Evolutionary conservation across 1,284 basidiomycete species (phyloP), one percentile per base, ranked within the genome.

Genomic region (Phaffia rhodozyma): DNA sequence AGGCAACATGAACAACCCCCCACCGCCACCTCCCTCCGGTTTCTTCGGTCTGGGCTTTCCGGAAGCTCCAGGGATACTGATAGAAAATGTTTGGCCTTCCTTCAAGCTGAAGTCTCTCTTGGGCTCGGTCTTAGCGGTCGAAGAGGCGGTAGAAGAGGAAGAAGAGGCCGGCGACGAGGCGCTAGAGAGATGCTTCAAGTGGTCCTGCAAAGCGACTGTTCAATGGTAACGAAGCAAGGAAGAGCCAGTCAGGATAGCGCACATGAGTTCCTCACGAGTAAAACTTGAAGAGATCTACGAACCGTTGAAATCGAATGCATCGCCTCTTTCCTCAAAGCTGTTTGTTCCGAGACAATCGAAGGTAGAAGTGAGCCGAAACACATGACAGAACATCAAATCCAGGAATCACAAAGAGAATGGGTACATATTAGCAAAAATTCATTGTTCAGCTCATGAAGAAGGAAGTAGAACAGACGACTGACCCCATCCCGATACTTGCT

Each of bases 91-190:
- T 73, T 98, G 89, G 20, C 96, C 96, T 71, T 93, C 91, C 73
- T 97, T 97, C 69, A 98, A 78, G 47, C 86, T 88, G 74, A 96
- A 97, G 72, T 98, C 94, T 74, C 90, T 89, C 79, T 91, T 91
- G 1, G 88, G 90, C 1, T 86, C 89, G 3, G 81, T 72, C 21
- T 89, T 86, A 66, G 74, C 72, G 20, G 70, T 48, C 5, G 73
- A 70, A 51, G 69, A 69, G 3, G 69, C n/a, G 30, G 59, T 48
- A 61, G 69, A 56, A 83, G 67, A 69, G 83, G 83, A 20, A 84
- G 82, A 51, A 83, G 84, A 60, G 51, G 63, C 47, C 30, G 65
- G 55, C 32, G 67, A 62, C 27, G 65, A 55, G 20, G 68, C 58
- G 63, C 69, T 70, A 30, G 69, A 67, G 50, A 73, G 75, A 68